Base-by-base conservation (phyloP, 371 early-diverging fungal species). In the Mucor plumbeus region DNA sequence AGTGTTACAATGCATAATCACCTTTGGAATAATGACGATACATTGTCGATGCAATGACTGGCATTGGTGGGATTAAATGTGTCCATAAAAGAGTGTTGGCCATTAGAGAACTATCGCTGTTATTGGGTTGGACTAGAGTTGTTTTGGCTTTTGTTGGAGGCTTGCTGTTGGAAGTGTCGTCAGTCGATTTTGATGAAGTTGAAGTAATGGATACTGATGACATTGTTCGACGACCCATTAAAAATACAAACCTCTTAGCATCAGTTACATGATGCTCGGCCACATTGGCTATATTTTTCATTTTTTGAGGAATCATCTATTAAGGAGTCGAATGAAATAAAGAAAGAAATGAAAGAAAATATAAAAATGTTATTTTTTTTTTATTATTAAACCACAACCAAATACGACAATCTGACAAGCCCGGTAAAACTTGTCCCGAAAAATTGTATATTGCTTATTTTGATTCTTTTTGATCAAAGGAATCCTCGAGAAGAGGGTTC, bases 11-110 rank as follows among this genome's bases (percentile, higher is more conserved):
- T 11, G 21, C 48, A 48, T 21, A 48, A 7, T 3, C 21, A 50
- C 50, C 73, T 63, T 68, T 68, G 1, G 62, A 36, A 67, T 59
- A 72, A 55, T 72, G 65, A 38, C 66, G 60, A 31, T 72, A 72
- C 54, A 72, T 55, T 5, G 73, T 69, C 14, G 69, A 69, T 35
- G 66, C 66, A 31, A 70, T 70, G 10, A 66, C 33, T 7, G 71
- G 66, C 71, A 70, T 62, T 31, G 71, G 71, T 8, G 65, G 59
- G 21, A 70, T 61, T 19, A 70, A 48, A 58, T 70, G 62, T n/a
- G 71, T 57, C 71, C 66, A 70, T 47, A 70, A 53, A 6, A 70
- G 40, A 8, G 58, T 57, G n/a, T 70, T 61, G 5, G 71, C 66
- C 62, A 65, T 66, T 1, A 62, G 33, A 9, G 70, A 64, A 47